Conservation (phyloP, 129 eudicot species). For the carrot (Daucus carota) region DH1_v3.0 NC_030389.2:2852501-2853000, state of each 20-base stretch:
- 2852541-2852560: not conserved
- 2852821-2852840: no score
- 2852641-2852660: slow-evolving; percentile 91
- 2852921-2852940: no score
- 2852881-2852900: no score
- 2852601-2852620: slow-evolving; percentile 98
- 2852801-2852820: not conserved
- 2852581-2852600: slow-evolving; percentile 96
- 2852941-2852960: no score
- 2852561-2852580: slow-evolving; percentile 54
- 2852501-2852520: not conserved
- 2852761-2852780: not conserved
- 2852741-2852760: not conserved
- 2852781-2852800: not conserved
- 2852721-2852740: no score
- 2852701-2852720: not conserved
- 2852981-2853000: no score
- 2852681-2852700: not conserved
- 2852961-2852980: no score
- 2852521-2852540: not conserved
- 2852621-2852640: slow-evolving; percentile 95
- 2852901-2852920: no score
- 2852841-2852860: no score
- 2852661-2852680: not conserved
- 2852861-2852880: no score